These are phyloP conservation scores for Thraustotheca clavata DNA, from an alignment of 352 stramenopile species.

Conservation along the genomic window DNA sequence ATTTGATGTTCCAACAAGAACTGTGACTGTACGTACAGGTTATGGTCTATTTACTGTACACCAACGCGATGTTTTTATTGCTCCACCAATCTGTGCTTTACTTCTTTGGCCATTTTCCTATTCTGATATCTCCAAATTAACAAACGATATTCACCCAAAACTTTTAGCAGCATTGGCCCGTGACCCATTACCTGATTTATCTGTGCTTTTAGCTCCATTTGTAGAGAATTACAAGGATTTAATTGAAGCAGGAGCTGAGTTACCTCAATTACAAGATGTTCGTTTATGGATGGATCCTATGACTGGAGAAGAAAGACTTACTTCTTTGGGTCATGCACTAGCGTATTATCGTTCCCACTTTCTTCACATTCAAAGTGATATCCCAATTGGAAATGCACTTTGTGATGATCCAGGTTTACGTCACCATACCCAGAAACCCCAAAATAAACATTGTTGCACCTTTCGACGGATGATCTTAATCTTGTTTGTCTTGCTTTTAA, in stretches of 20 bases:
- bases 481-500: not conserved
- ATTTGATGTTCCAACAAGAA: not conserved
- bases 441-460: not conserved
- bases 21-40: not conserved
- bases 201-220: not conserved
- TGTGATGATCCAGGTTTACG: not conserved
- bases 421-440: not conserved
- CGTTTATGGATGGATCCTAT: not conserved
- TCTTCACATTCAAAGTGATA: not conserved
- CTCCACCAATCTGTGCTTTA: not conserved
- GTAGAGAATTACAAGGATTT: not conserved
- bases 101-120: not conserved
- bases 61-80: not conserved
- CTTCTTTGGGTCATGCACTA: not conserved
- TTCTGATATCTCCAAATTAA: not conserved
- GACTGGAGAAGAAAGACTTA: not conserved
- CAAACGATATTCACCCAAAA: not conserved
- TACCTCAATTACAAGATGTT: not conserved
- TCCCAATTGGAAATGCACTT: not conserved
- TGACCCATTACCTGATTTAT: not conserved
- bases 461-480: not conserved
- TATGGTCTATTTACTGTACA: not conserved
- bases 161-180: not conserved
- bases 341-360: not conserved
- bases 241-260: not conserved